Evolutionary conservation across 371 early-diverging fungal species (phyloP).

Genomic region (Homolaphlyctis polyrhiza): DNA sequence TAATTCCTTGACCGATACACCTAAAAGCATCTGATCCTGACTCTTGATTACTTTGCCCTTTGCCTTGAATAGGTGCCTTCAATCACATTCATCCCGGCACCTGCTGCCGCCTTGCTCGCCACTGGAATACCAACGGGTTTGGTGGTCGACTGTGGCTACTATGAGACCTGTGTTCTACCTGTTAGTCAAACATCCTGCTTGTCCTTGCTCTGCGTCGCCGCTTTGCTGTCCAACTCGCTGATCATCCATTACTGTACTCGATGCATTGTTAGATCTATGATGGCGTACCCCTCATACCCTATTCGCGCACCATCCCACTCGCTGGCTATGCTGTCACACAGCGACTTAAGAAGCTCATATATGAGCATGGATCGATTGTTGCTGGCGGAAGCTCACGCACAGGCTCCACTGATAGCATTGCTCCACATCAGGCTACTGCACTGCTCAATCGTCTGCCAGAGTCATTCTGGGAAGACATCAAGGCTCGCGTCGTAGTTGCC

Average conservation of each 20-base stretch:
- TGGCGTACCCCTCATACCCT: background rate
- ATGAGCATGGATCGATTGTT: background rate
- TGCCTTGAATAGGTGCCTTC: constrained; percentile 66
- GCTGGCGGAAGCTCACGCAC: background rate
- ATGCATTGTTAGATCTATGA: background rate
- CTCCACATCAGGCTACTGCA: background rate
- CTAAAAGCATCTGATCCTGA: background rate
- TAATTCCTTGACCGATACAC: no score
- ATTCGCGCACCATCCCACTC: background rate
- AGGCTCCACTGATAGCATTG: background rate
- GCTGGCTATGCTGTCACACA: background rate
- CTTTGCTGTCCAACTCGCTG: background rate
- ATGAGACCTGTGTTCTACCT: constrained; percentile 72
- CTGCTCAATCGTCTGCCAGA: background rate
- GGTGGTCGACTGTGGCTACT: constrained; percentile 19
- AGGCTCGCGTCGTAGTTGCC: background rate
- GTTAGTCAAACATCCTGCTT: no score
- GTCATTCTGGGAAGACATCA: background rate
- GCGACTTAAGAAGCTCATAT: background rate
- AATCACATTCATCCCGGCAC: constrained; percentile 73
- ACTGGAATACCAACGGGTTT: constrained; percentile 20
- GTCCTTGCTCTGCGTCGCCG: background rate
- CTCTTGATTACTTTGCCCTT: no score
- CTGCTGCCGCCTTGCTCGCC: constrained; percentile 71
- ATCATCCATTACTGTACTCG: background rate